These are phyloP conservation scores for Phlebopus sp. DNA, from an alignment of 1,284 basidiomycete species.

Conservation along the genomic window DNA sequence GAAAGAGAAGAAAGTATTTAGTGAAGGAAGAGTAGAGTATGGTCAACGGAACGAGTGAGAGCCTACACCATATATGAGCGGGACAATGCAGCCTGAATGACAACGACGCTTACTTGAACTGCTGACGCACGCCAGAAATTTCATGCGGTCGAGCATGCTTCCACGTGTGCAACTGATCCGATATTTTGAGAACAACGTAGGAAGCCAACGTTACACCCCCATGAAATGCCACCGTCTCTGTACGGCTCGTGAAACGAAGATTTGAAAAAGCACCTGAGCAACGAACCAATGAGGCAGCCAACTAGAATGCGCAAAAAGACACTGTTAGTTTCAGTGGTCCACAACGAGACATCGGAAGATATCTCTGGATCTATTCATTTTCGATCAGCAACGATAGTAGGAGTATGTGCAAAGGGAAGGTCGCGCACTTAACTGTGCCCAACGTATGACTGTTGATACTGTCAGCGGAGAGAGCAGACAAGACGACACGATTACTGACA, in stretches of 20 bases:
- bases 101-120: constrained; percentile 50
- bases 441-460: constrained; percentile 60
- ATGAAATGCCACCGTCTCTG: constrained; percentile 75
- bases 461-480: constrained; percentile 11
- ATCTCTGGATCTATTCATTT: constrained; percentile 36
- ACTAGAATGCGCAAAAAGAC: constrained; percentile 56
- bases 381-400: constrained; percentile 1
- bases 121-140: constrained; percentile 53
- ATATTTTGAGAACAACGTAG: constrained; percentile 45
- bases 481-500: constrained; percentile 46
- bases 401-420: constrained; percentile 1
- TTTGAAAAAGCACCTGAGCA: neutral
- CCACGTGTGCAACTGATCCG: constrained; percentile 34
- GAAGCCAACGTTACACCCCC: constrained; percentile 59
- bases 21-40: constrained; percentile 85
- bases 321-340: constrained; percentile 46
- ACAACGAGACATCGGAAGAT: constrained; percentile 38
- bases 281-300: constrained; percentile 60
- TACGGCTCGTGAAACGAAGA: neutral
- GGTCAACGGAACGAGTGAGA: constrained; percentile 74
- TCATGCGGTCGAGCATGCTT: constrained; percentile 4
- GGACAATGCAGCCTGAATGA: constrained; percentile 1
- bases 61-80: constrained; percentile 37
- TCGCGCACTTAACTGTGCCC: constrained; percentile 62
- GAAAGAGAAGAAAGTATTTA: constrained; percentile 80